phyloP scores from a whole-genome alignment of 208 protist genomes.

The Trichomonas gallinae region DNA sequence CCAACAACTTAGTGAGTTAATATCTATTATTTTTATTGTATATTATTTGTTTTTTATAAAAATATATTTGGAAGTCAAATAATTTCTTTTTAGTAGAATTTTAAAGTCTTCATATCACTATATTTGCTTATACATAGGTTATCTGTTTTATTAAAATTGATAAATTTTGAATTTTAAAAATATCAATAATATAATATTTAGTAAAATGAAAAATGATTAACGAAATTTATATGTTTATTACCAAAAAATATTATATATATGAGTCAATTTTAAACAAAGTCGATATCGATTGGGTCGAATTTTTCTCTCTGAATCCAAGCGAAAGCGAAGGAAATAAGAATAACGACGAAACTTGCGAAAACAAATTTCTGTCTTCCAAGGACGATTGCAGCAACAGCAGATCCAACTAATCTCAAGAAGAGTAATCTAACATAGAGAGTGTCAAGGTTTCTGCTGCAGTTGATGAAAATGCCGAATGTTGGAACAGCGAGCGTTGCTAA shows the following conservation, averaged over 20 bases:
- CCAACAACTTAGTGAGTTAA: too few relatives aligned
- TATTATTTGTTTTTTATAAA: too few relatives aligned
- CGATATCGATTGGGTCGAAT: neutral
- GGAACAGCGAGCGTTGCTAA: neutral
- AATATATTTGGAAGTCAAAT: too few relatives aligned
- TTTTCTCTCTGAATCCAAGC: neutral
- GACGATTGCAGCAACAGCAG: neutral
- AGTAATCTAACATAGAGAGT: neutral
- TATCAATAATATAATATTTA: too few relatives aligned
- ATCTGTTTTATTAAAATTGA: too few relatives aligned
- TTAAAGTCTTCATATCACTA: too few relatives aligned
- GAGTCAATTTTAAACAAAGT: neutral
- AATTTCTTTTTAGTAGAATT: too few relatives aligned
- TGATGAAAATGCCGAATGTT: neutral
- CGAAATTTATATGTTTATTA: neutral
- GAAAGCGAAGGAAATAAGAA: neutral
- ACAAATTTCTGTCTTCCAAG: neutral
- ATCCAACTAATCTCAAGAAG: neutral
- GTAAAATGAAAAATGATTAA: too few relatives aligned
- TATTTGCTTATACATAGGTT: too few relatives aligned
- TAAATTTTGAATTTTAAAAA: too few relatives aligned
- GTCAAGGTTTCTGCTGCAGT: neutral
- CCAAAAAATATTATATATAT: neutral
- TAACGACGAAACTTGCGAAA: neutral
- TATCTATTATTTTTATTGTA: too few relatives aligned